Base-by-base conservation (phyloP, 225 moss, liverwort and hornwort species). In the Neckera pumila region DNA sequence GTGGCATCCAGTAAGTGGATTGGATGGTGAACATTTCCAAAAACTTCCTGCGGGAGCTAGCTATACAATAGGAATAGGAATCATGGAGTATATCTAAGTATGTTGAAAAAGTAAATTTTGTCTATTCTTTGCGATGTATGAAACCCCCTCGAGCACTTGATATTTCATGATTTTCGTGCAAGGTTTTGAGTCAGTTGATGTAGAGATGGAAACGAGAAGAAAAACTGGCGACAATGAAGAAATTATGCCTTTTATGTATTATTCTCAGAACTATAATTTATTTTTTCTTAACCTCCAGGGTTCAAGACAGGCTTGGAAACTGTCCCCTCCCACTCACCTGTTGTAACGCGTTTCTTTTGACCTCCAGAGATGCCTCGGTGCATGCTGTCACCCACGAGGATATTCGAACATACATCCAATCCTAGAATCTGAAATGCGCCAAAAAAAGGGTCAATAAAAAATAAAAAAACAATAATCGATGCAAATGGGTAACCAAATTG, bases 281-380 rank as follows among this genome's bases (percentile, higher is more conserved):
- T 33, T 17, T 11, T 4, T 17, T 59, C 79, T 11, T 40, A 4
- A 40, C 40, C 40, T 79, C 19, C 59, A 40, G 59, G 79, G 59
- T 59, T 42, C 19, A 18, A 42, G 30, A 59, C 7, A 22, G 2
- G 45, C 61, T 60, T 22, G 33, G 33, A 61, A 45, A 61, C 59
- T 59, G 40, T 59, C 12, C 7, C 1, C 2, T 11, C 40, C 28
- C 62, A 76, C 82, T 25, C 88, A 92, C 94, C 95, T 38, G 95
- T 93, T 40, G 95, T 94, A 16, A 95, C 95, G 4, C 94, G 92
- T 85, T 95, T 94, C 90, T 92, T 95, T 86, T 95, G 93, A 58
- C 95, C 95, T 86, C 93, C 93, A n/a, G 95, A 95, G 87, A 94
- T 92, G 64, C 94, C 94, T 57, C 93, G 85, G 75, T 93, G 93